Evolutionary conservation across 495 filamentous ascomycete species (phyloP).

Genomic region (Aspergillus biplanus): DNA sequence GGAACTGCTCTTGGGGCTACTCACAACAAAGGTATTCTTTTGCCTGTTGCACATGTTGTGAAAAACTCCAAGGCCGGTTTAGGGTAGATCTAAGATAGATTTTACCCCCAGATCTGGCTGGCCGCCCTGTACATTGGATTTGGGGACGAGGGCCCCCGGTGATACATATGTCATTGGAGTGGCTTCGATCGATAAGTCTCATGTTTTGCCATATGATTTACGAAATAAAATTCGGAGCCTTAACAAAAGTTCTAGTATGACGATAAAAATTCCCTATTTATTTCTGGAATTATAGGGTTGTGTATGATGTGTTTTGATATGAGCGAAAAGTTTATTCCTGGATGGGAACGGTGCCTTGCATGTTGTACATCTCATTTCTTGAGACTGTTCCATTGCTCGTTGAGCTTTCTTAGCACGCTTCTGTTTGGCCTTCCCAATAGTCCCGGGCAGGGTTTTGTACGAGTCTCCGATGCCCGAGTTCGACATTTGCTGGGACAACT

Average conservation of each 20-base stretch:
- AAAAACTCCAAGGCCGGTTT: constrained; percentile 85
- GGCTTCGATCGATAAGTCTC: too few relatives aligned
- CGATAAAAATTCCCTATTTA: constrained; percentile 13
- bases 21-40: constrained; percentile 85
- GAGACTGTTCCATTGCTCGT: constrained; percentile 41
- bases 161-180: too few relatives aligned
- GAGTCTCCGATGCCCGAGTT: constrained; percentile 27
- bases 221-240: too few relatives aligned
- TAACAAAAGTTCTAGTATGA: too few relatives aligned
- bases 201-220: too few relatives aligned
- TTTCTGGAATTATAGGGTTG: constrained; percentile 37
- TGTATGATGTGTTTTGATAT: constrained; percentile 68
- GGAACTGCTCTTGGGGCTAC: constrained; percentile 83
- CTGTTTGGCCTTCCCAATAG: constrained; percentile 84
- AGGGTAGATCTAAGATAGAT: constrained; percentile 54
- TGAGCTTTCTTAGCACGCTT: constrained; percentile 82
- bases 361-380: constrained; percentile 56
- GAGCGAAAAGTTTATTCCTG: constrained; percentile 72
- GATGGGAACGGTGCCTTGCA: constrained; percentile 68
- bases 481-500: constrained; percentile 29
- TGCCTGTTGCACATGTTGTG: constrained; percentile 85
- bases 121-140: too few relatives aligned
- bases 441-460: constrained; percentile 39
- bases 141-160: too few relatives aligned
- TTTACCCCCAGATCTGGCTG: constrained; percentile 4